Conservation (phyloP, 2,329 filamentous ascomycete species). For the Thielaviopsis euricoi region DNA sequence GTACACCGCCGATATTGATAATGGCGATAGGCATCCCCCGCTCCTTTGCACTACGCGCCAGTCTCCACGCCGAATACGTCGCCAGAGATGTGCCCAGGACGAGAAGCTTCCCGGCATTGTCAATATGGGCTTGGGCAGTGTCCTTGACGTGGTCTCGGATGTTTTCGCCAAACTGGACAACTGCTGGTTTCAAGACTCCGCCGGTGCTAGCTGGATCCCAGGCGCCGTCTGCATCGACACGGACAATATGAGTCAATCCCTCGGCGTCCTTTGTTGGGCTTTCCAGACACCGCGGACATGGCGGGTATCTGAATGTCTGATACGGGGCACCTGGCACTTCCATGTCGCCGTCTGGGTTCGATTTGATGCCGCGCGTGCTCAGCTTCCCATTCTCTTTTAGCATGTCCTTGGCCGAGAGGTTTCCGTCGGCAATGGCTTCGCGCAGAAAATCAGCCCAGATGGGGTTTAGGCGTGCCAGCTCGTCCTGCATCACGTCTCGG, state of each 20-base stretch:
- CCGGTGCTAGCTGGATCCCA: constrained; percentile 50
- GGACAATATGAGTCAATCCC: constrained; percentile 22
- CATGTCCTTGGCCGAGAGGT: constrained; percentile 2
- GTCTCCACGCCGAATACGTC: constrained; percentile 85
- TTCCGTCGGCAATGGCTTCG: constrained; percentile 48
- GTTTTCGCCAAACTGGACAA: constrained; percentile 93
- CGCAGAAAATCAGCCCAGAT: constrained; percentile 64
- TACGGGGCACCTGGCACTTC: constrained; percentile 79
- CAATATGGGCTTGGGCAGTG: constrained; percentile 64
- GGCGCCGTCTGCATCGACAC: constrained; percentile 56
- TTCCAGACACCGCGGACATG: constrained; percentile 65
- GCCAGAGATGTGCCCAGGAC: constrained; percentile 81
- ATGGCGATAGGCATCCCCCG: constrained; percentile 73
- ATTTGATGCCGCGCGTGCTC: constrained; percentile 51
- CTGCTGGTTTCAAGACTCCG: constrained; percentile 79
- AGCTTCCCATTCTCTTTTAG: constrained; percentile 48
- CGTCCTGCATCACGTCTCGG: constrained; percentile 57
- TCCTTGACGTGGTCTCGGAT: constrained; percentile 54
- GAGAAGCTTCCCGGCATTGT: constrained; percentile 57
- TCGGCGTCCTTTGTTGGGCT: constrained; percentile 19
- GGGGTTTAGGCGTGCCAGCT: constrained; percentile 66
- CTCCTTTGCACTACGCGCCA: constrained; percentile 71
- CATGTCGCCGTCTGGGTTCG: constrained; percentile 90
- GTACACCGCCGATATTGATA: constrained; percentile 71
- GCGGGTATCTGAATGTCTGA: constrained; percentile 75